phyloP scores from a whole-genome alignment of 345 rosid genomes.

The Isatis tinctoria region DNA sequence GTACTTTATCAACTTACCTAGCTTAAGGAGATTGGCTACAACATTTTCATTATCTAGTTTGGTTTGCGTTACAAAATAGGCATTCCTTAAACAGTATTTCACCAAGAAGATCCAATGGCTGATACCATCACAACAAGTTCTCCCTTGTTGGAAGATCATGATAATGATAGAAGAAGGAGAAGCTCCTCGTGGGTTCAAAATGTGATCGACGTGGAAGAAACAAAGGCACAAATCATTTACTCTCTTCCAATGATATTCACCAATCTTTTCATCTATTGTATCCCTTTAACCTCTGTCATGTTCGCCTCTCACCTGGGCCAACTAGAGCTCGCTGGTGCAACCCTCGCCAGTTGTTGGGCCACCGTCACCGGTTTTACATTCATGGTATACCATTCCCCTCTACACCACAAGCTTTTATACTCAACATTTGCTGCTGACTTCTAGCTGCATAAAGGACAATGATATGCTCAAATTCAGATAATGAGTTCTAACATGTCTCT shows the following conservation, averaged over 20 bases:
- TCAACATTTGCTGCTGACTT: not conserved
- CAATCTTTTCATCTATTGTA: constrained; percentile 46
- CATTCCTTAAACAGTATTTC: not conserved
- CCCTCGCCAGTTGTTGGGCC: constrained; percentile 88
- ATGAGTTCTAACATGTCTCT: not conserved
- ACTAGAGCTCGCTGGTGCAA: constrained; percentile 77
- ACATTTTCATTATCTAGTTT: too few species aligned
- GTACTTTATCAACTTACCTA: too few species aligned
- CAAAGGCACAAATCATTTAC: constrained; percentile 56
- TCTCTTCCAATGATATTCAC: constrained; percentile 65
- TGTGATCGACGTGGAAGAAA: constrained; percentile 47
- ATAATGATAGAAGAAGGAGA: not conserved
- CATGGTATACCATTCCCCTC: constrained; percentile 42
- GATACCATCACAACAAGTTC: not conserved
- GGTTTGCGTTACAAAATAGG: too few species aligned
- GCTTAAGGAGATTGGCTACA: too few species aligned
- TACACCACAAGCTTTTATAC: not conserved
- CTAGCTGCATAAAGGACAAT: not conserved
- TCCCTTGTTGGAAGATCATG: constrained; percentile 26
- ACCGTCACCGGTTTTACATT: constrained; percentile 70
- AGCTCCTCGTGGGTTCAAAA: constrained; percentile 35
- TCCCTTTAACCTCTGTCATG: constrained; percentile 72
- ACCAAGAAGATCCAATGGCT: constrained; percentile 21
- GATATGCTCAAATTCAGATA: too few species aligned
- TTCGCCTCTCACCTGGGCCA: constrained; percentile 75